Base-by-base conservation (phyloP, 495 filamentous ascomycete genomes). In the Aspergillus steynii region DNA sequence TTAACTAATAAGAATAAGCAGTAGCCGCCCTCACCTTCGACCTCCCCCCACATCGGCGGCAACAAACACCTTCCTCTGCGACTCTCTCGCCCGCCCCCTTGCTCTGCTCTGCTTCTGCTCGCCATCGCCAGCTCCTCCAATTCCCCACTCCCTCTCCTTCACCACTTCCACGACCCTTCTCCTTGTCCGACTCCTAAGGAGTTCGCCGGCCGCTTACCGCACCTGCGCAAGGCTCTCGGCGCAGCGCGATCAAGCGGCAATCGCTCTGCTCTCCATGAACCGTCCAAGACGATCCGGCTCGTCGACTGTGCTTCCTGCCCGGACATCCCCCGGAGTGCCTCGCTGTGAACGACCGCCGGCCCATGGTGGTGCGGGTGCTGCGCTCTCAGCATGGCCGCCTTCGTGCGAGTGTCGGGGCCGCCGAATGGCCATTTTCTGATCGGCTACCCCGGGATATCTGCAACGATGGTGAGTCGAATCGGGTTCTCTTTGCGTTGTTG, bases 361-460 rank as follows among this genome's bases (percentile, higher is more conserved):
- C 71, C 70, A 81, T 81, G 78, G 76, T 81, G 75, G 73, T 72
- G 75, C 63, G 71, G 70, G 65, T 64, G 66, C 69, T 60, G 67
- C 64, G 61, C 64, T 68, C 59, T 75, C 68, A 85, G 74, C 72
- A 89, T 94, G 85, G 84, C 91, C 73, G 93, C 94, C 73, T 94
- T 90, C 74, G 95, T 99, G 79, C 91, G 96, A 82, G 92, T 99
- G 81, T 96, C 92, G 70, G 95, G 95, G 65, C 94, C 93, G 65
- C 92, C 95, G 65, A 99, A 99, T 80, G 95, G 92, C 77, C 94
- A 92, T 76, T 97, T 94, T 69, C 81, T 98, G 63, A 92, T 98
- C 63, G 95, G 95, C 53, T 99, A 99, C 74, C 95, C 95, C 5
- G 95, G 95, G 61, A 98, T 99, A 74, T 97, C 96, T 34, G 96